phyloP scores from a whole-genome alignment of 1,284 basidiomycete species.

The Xerocomus amazonicus region DNA sequence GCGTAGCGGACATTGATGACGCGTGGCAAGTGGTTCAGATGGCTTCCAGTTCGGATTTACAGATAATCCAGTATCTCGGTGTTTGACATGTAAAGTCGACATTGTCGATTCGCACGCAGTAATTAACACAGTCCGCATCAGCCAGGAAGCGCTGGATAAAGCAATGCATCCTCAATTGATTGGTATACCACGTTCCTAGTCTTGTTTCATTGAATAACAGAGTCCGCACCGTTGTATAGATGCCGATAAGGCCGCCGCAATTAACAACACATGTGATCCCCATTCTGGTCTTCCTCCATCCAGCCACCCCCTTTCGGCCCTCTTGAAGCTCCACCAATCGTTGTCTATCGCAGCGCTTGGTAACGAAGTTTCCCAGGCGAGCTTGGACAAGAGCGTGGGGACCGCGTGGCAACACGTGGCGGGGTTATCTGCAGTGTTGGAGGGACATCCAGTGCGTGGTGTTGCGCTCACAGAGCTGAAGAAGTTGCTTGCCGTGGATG shows the following conservation, averaged over 20 bases:
- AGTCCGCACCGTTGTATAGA: constrained; percentile 37
- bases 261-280: constrained; percentile 66
- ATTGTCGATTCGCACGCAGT: constrained; percentile 52
- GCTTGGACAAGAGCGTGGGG: constrained; percentile 62
- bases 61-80: constrained; percentile 51
- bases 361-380: constrained; percentile 39
- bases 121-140: constrained; percentile 58
- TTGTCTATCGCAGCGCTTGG: constrained; percentile 57
- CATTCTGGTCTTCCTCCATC: constrained; percentile 57
- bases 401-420: constrained; percentile 53
- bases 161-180: constrained; percentile 57
- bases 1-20: constrained; percentile 15
- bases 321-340: constrained; percentile 66
- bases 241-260: constrained; percentile 48
- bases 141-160: constrained; percentile 67
- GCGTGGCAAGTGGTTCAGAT: background rate
- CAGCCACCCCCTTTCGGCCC: constrained; percentile 72
- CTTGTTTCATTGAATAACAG: background rate
- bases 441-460: constrained; percentile 78
- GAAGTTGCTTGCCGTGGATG: constrained; percentile 76
- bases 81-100: constrained; percentile 53
- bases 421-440: constrained; percentile 55
- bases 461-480: constrained; percentile 78
- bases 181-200: constrained; percentile 37
- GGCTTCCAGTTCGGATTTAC: constrained; percentile 2